Conservation (phyloP, 768 basidiomycete genomes). For the Chalciporus pseudorubinellus region DNA sequence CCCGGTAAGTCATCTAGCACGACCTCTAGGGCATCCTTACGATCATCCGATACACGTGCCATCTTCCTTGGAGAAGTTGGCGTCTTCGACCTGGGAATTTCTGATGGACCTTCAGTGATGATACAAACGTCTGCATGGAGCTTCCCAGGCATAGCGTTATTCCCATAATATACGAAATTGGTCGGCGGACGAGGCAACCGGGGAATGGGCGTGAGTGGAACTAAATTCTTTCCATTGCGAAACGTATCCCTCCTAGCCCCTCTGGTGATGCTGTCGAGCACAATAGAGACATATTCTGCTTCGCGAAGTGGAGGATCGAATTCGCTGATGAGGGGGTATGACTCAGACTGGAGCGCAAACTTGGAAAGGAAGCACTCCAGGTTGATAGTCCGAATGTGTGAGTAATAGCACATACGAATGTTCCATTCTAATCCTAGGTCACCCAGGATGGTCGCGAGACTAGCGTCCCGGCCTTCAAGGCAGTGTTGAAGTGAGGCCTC, state of each 20-base stretch:
- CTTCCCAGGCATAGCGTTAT: not conserved
- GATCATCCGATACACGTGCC: too few species aligned
- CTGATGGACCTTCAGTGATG: not conserved
- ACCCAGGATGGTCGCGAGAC: conserved; percentile 18
- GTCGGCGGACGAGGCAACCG: not conserved
- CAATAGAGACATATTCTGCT: not conserved
- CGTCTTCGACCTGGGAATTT: not conserved
- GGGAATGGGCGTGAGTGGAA: not conserved
- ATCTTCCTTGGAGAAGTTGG: not conserved
- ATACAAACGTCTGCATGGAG: not conserved
- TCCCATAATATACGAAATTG: not conserved
- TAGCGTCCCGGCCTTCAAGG: conserved; percentile 34
- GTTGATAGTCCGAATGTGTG: not conserved
- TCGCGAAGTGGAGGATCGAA: not conserved
- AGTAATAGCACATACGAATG: not conserved
- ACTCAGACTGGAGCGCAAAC: not conserved
- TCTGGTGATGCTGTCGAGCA: not conserved
- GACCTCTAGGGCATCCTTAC: too few species aligned
- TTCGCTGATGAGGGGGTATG: not conserved
- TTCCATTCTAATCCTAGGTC: not conserved
- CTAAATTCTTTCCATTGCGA: not conserved
- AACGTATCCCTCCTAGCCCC: not conserved
- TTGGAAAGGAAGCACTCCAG: not conserved
- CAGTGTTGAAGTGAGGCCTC: conserved; percentile 11
- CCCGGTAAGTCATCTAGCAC: too few species aligned